Percentiles rank a stretch among this genome's conserved stretches.
Evolutionary conservation across 2,329 filamentous ascomycete genomes (phyloP).

Genomic region (Pseudocercospora musae): DNA sequence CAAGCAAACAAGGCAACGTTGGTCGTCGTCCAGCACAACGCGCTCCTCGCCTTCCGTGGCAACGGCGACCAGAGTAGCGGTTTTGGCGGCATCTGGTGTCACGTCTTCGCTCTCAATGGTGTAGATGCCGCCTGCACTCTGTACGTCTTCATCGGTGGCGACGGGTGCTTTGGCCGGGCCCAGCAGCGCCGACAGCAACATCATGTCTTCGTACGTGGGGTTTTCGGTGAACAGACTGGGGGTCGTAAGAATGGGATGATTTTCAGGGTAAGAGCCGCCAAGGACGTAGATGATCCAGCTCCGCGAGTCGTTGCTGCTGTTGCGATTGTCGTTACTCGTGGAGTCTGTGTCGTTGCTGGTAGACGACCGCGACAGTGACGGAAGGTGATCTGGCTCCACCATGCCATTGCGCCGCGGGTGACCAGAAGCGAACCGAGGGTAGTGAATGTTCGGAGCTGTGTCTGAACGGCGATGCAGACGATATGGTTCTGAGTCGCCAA

Average conservation of each 20-base stretch:
- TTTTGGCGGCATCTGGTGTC: conserved; percentile 25
- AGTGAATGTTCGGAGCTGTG: conserved; percentile 37
- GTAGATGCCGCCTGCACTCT: conserved; percentile 60
- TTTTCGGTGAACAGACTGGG: conserved; percentile 69
- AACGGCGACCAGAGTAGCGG: conserved; percentile 32
- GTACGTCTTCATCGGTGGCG: conserved; percentile 62
- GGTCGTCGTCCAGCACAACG: conserved; percentile 35
- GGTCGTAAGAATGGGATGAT: conserved; percentile 66
- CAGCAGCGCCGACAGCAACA: conserved; percentile 63
- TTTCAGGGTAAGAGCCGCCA: conserved; percentile 66
- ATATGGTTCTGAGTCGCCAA: conserved; percentile 28
- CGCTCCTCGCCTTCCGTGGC: conserved; percentile 31
- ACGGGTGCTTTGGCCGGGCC: conserved; percentile 68
- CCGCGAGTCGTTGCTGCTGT: conserved; percentile 47
- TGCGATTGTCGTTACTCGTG: conserved; percentile 23
- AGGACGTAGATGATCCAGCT: conserved; percentile 73
- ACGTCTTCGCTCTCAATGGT: conserved; percentile 41
- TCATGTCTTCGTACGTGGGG: conserved; percentile 70
- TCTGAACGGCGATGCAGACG: conserved; percentile 34
- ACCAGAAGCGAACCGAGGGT: conserved; percentile 58
- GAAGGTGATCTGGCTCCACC: conserved; percentile 55
- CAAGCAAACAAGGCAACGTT: conserved; percentile 65
- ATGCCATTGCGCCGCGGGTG: conserved; percentile 62
- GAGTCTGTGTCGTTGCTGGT: conserved; percentile 32
- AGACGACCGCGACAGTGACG: conserved; percentile 42